These are phyloP conservation scores for Ochetophila trinervis DNA, from an alignment of 306 rosid genomes.

Conservation along the genomic window DNA sequence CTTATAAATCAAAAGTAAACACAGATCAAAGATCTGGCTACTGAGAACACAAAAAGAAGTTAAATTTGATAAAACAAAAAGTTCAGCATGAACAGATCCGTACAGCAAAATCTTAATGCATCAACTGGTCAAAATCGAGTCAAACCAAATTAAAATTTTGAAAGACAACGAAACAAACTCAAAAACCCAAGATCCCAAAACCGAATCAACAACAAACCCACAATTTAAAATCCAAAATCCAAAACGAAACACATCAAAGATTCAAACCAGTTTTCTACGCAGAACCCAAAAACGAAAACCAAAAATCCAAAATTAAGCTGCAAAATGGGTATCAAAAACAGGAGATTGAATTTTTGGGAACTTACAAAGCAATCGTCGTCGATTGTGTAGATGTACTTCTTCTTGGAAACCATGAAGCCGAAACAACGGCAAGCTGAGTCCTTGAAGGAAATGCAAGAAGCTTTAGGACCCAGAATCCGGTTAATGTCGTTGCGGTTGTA, in stretches of 20 bases:
- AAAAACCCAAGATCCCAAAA: not conserved
- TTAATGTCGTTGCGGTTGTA: constrained; percentile 60
- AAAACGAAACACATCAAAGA: not conserved
- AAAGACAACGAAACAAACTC: not conserved
- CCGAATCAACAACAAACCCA: not conserved
- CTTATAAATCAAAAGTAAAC: not conserved
- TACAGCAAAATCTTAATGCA: not conserved
- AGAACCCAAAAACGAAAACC: constrained; percentile 12
- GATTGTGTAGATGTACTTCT: constrained; percentile 82
- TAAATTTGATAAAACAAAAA: not conserved
- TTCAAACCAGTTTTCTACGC: constrained; percentile 4
- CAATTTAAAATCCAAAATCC: not conserved
- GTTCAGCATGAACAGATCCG: constrained; percentile 11
- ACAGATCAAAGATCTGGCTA: not conserved
- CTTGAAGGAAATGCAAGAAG: constrained; percentile 79
- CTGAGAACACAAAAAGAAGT: not conserved
- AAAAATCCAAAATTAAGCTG: not conserved
- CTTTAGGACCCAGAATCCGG: constrained; percentile 54
- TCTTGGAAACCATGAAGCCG: constrained; percentile 64
- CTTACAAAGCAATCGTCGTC: constrained; percentile 90
- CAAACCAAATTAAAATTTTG: not conserved
- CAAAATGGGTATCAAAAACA: no score
- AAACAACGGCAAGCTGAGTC: constrained; percentile 88
- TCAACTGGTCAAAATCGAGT: constrained; percentile 1
- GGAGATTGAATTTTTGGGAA: not conserved